Evolutionary conservation across 352 stramenopile genomes (phyloP), one percentile per base, ranked within the genome.

Genomic region (Saprolegnia diclina): DNA sequence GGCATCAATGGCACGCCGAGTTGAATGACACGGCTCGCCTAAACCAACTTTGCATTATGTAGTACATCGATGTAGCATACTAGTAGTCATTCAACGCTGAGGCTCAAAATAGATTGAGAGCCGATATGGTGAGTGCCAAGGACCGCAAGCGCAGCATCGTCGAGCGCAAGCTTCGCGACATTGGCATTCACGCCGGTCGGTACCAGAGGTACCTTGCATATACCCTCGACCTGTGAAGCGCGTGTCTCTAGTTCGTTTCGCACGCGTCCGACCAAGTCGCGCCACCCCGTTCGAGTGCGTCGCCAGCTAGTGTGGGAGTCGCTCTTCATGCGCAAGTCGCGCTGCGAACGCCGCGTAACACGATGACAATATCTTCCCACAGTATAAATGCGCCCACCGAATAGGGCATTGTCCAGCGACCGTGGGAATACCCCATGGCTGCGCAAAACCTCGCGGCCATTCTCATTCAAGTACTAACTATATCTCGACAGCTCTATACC

Each of bases 351-450:
- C 56, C 77, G 77, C 52, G 85, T 90, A n/a, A n/a, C n/a, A 44
- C n/a, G 74, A 54, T 5, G 2, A 2, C n/a, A 59, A 1, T 59
- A 40, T 3, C 35, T 7, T 67, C 3, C 3, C 19, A 46, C 18
- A 4, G 19, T 19, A 38, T 29, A 4, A 18, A n/a, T 1, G 19
- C n/a, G n/a, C 32, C 21, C 9, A 16, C 18, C 13, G 21, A 52
- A n/a, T 71, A 90, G 84, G 77, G 77, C 21, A 86, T 93, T 53
- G 80, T 95, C 10, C 63, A 77, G 42, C 73, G 77, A 38, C 84
- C 84, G 0, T 94, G 86, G 86, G 79, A 89, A 46, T 85, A 86
- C 42, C 86, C 87, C 26, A 93, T 95, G 84, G 82, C 82, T 1
- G 87, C 87, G 29, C 81, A 92, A 72, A 81, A 94, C 42, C 72